phyloP scores from a whole-genome alignment of 345 rosid genomes.

The Linum lewisii region DNA sequence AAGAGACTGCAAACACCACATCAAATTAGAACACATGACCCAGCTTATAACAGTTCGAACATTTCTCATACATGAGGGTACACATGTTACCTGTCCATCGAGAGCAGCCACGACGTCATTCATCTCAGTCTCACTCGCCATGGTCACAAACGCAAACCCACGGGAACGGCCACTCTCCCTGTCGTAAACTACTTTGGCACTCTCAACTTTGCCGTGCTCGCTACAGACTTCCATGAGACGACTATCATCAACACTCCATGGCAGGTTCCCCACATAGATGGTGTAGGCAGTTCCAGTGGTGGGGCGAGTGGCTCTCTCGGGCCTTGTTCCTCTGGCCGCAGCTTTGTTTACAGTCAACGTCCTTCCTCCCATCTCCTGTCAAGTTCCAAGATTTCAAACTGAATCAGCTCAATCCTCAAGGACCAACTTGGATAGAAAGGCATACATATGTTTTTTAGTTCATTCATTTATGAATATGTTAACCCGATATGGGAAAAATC shows the following conservation, averaged over 20 bases:
- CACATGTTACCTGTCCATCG: conserved; percentile 96
- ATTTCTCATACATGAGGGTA: no score
- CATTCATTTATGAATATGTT: neutral
- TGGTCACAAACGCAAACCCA: conserved; percentile 87
- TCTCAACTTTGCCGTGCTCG: conserved; percentile 80
- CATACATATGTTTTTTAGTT: neutral
- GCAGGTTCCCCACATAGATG: conserved; percentile 82
- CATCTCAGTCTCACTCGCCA: conserved; percentile 67
- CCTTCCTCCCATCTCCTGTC: conserved; percentile 72
- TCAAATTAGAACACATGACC: neutral
- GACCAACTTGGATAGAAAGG: neutral
- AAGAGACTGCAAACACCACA: conserved; percentile 37
- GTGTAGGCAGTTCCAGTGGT: conserved; percentile 41
- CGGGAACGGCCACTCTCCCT: conserved; percentile 92
- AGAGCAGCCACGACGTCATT: conserved; percentile 91
- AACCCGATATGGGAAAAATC: neutral
- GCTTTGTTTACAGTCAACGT: conserved; percentile 79
- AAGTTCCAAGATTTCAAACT: neutral
- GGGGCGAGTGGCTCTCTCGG: conserved; percentile 50
- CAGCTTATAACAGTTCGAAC: no score
- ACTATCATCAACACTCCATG: conserved; percentile 71
- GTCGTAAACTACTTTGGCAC: conserved; percentile 71
- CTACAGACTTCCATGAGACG: conserved; percentile 78
- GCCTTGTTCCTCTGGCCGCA: conserved; percentile 67
- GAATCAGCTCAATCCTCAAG: neutral